A percentile compares a stretch with the other conserved stretches of the same genome.
Conservation (phyloP, 345 rosid genomes). For the Acer campestre region DNA sequence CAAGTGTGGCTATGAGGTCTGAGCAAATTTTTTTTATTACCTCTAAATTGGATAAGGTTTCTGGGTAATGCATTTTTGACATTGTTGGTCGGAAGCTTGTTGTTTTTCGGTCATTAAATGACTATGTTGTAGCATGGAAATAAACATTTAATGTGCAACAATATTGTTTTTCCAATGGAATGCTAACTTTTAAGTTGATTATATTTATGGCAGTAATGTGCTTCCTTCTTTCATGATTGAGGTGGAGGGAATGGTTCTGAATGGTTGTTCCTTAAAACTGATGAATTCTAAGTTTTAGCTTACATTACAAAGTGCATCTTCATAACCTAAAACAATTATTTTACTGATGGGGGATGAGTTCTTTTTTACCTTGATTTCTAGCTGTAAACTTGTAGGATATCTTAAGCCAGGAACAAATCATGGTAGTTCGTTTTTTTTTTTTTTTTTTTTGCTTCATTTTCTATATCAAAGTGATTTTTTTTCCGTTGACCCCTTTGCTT, state of each 20-base stretch:
- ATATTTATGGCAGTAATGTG: background rate
- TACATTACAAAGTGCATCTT: background rate
- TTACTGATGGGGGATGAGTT: background rate
- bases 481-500: background rate
- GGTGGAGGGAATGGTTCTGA: background rate
- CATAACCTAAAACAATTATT: background rate
- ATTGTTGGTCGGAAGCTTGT: background rate
- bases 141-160: background rate
- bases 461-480: background rate
- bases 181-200: background rate
- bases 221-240: background rate
- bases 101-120: background rate
- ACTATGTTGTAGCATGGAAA: background rate
- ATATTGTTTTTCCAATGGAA: background rate
- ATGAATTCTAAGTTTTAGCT: background rate
- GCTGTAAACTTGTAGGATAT: background rate
- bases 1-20: conserved; percentile 94
- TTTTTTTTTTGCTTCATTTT: background rate
- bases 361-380: background rate
- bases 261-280: background rate
- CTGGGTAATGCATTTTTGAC: background rate
- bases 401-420: background rate
- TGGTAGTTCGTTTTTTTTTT: background rate
- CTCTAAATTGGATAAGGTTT: background rate
- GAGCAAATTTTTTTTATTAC: background rate